These are phyloP conservation scores for Albugo laibachii DNA, from an alignment of 352 stramenopile species.

Conservation along the genomic window DNA sequence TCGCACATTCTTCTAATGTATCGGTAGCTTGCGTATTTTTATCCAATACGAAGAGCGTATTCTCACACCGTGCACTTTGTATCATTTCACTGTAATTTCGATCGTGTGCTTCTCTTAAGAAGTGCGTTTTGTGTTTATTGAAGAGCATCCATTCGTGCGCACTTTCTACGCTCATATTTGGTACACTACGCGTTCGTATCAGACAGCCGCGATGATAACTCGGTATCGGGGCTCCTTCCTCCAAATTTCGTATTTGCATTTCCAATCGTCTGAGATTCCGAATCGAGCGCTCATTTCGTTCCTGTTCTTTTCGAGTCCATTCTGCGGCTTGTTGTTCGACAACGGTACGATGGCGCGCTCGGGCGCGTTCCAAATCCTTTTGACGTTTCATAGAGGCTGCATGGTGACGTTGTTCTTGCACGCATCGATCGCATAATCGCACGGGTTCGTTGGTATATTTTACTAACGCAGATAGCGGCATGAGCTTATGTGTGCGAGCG, in stretches of 20 bases:
- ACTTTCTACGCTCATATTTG: background rate
- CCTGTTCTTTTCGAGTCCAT: conserved; percentile 20
- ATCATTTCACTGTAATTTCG: no score
- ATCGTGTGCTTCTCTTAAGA: background rate
- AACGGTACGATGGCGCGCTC: conserved; percentile 44
- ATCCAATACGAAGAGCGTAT: no score
- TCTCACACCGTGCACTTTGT: no score
- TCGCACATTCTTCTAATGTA: conserved; percentile 52
- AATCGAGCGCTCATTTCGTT: background rate
- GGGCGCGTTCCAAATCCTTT: conserved; percentile 48
- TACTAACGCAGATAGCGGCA: conserved; percentile 35
- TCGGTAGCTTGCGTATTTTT: background rate
- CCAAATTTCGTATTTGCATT: conserved; percentile 2
- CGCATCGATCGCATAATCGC: conserved; percentile 60
- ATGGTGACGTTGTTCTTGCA: conserved; percentile 56
- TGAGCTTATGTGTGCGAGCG: conserved; percentile 51
- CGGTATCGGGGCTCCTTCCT: background rate
- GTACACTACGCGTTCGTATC: background rate
- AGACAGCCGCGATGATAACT: background rate
- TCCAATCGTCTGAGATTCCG: conserved; percentile 4
- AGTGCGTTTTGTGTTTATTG: background rate
- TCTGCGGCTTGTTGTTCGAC: conserved; percentile 28
- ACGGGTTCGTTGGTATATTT: conserved; percentile 63
- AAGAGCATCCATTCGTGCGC: background rate
- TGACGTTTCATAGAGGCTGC: conserved; percentile 40